phyloP scores from a whole-genome alignment of 805 yeast species.

The Candida xyloterini region DNA sequence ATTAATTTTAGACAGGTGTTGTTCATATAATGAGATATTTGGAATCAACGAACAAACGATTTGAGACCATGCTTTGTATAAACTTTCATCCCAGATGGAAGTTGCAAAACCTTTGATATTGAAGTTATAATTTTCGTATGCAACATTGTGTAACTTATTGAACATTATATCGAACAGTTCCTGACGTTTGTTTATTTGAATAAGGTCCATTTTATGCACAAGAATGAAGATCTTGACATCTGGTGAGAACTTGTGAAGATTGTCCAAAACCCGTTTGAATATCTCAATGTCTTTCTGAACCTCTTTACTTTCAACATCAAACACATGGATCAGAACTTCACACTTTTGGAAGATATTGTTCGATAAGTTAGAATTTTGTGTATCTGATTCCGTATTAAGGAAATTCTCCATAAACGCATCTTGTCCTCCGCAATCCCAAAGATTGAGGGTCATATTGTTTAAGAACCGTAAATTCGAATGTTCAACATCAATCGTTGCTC shows the following conservation, averaged over 20 bases:
- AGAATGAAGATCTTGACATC: constrained; percentile 88
- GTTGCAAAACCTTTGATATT: constrained; percentile 85
- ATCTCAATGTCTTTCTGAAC: constrained; percentile 92
- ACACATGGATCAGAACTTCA: constrained; percentile 92
- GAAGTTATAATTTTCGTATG: constrained; percentile 58
- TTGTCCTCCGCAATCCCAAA: constrained; percentile 99
- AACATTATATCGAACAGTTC: constrained; percentile 83
- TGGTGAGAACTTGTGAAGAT: constrained; percentile 81
- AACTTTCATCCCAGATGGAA: constrained; percentile 94
- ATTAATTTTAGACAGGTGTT: constrained; percentile 69
- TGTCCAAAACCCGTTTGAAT: constrained; percentile 77
- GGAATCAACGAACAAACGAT: constrained; percentile 95
- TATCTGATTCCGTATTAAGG: constrained; percentile 45
- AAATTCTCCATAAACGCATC: constrained; percentile 96
- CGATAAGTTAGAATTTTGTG: constrained; percentile 43
- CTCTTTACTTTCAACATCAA: constrained; percentile 91
- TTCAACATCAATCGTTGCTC: constrained; percentile 98
- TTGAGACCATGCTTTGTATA: constrained; percentile 95
- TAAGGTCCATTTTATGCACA: constrained; percentile 94
- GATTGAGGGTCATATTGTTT: constrained; percentile 90
- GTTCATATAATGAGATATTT: constrained; percentile 77
- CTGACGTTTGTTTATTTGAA: constrained; percentile 79
- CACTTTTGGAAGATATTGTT: constrained; percentile 94
- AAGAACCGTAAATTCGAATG: constrained; percentile 90
- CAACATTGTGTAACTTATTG: constrained; percentile 72